Percentiles rank a stretch among this genome's conserved stretches.
phyloP scores from a whole-genome alignment of 2,329 filamentous ascomycete genomes.

The Septoria petroselini region DNA sequence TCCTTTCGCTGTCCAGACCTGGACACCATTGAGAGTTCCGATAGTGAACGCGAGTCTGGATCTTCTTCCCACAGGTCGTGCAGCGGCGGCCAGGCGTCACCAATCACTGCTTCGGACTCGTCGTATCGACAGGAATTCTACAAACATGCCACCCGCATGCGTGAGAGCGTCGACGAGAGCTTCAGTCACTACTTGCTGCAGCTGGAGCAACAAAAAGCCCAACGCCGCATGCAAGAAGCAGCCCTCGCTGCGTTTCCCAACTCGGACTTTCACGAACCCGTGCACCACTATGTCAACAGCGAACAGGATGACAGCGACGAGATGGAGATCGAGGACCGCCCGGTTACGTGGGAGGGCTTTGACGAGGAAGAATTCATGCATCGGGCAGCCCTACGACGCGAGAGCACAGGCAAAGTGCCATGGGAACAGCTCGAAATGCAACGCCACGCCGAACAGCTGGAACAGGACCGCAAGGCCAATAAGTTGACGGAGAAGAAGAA shows the following conservation, averaged over 20 bases:
- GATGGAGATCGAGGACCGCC: slow-evolving; percentile 38
- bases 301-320: slow-evolving; percentile 38
- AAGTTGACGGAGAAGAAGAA: slow-evolving; percentile 35
- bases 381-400: slow-evolving; percentile 45
- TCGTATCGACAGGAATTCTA: slow-evolving; percentile 43
- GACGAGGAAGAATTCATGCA: slow-evolving; percentile 40
- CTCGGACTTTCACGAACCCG: slow-evolving; percentile 64
- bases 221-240: slow-evolving; percentile 74
- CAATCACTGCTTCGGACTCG: slow-evolving; percentile 48
- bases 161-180: slow-evolving; percentile 70
- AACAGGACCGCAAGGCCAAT: slow-evolving; percentile 50
- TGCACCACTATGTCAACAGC: slow-evolving; percentile 68
- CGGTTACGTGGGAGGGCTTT: slow-evolving; percentile 38
- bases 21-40: slow-evolving; percentile 61
- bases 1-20: slow-evolving; percentile 61
- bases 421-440: slow-evolving; percentile 83
- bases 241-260: slow-evolving; percentile 75
- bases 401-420: slow-evolving; percentile 60
- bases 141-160: slow-evolving; percentile 54
- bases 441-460: slow-evolving; percentile 66
- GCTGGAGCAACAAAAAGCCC: slow-evolving; percentile 73
- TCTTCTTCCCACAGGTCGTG: slow-evolving; percentile 46
- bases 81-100: slow-evolving; percentile 39
- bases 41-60: slow-evolving; percentile 43
- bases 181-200: slow-evolving; percentile 75